A percentile compares a stretch with the other conserved stretches of the same genome.
These are phyloP conservation scores for Fraxinus velutina DNA, from an alignment of 305 asterid species.

Conservation along the genomic window DNA sequence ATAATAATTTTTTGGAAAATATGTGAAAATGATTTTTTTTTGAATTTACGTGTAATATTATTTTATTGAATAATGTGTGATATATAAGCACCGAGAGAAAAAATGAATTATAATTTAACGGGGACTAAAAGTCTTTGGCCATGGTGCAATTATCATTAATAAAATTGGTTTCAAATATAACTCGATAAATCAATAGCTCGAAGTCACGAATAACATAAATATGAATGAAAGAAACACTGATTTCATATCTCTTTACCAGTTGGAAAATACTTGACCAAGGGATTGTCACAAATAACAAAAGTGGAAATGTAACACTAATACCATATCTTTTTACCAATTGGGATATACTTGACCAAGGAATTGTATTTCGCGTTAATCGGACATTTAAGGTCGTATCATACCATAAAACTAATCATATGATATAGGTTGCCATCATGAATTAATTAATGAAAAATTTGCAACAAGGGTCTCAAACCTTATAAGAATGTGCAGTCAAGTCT, in stretches of 20 bases:
- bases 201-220: background rate
- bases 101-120: too few species aligned
- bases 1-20: too few species aligned
- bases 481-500: background rate
- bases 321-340: background rate
- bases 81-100: too few species aligned
- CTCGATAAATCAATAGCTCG: background rate
- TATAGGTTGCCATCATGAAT: background rate
- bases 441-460: background rate
- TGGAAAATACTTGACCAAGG: background rate
- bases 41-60: too few species aligned
- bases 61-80: too few species aligned
- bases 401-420: background rate
- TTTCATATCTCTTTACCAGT: background rate
- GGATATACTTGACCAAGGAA: background rate
- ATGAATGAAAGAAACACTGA: background rate
- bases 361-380: background rate
- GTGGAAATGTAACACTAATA: background rate
- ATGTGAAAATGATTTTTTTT: too few species aligned
- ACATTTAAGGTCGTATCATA: too few species aligned
- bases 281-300: background rate
- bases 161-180: background rate
- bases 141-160: background rate
- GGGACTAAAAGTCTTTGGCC: background rate
- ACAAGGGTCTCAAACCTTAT: background rate